These are phyloP conservation scores for Apiospora marii DNA, from an alignment of 2,329 filamentous ascomycete genomes.

Conservation along the genomic window DNA sequence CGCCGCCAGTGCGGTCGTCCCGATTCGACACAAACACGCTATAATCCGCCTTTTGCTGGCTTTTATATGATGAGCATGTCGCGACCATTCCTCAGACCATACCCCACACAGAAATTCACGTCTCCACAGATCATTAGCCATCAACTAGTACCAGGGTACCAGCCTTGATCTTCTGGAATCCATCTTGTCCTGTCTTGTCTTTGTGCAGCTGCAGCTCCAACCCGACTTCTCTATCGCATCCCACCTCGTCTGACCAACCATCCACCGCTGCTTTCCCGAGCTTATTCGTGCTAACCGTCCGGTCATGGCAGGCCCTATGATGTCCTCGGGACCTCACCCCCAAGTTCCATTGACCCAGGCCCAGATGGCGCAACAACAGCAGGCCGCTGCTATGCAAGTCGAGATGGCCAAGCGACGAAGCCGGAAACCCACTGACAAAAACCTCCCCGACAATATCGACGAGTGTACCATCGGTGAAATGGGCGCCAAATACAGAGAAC, in stretches of 20 bases:
- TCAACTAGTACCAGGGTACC: constrained; percentile 24
- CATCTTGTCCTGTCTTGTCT: constrained; percentile 25
- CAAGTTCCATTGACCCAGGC: constrained; percentile 60
- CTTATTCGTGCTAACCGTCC: constrained; percentile 24
- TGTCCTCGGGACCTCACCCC: constrained; percentile 61
- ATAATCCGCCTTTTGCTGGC: constrained; percentile 4
- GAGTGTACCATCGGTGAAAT: constrained; percentile 83
- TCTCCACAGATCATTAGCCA: constrained; percentile 29
- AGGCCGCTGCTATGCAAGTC: constrained; percentile 57
- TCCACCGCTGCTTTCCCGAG: background rate
- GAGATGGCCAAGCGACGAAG: constrained; percentile 81
- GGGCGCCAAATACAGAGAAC: constrained; percentile 79
- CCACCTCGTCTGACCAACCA: background rate
- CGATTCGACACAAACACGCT: constrained; percentile 19
- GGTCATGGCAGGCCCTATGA: constrained; percentile 58
- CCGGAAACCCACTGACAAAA: constrained; percentile 92
- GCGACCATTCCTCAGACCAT: constrained; percentile 21
- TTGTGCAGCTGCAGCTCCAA: constrained; percentile 16
- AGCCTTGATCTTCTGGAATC: constrained; percentile 17
- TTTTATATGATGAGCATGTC: constrained; percentile 18
- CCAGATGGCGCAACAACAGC: constrained; percentile 61
- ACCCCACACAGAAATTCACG: constrained; percentile 28
- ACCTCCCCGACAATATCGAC: constrained; percentile 89
- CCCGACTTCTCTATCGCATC: constrained; percentile 14
- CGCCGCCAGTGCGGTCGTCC: constrained; percentile 18